Percentiles rank a stretch among this genome's conserved stretches.
These are phyloP conservation scores for Chalciporus sp. DNA, from an alignment of 1,284 basidiomycete genomes.

Conservation along the genomic window DNA sequence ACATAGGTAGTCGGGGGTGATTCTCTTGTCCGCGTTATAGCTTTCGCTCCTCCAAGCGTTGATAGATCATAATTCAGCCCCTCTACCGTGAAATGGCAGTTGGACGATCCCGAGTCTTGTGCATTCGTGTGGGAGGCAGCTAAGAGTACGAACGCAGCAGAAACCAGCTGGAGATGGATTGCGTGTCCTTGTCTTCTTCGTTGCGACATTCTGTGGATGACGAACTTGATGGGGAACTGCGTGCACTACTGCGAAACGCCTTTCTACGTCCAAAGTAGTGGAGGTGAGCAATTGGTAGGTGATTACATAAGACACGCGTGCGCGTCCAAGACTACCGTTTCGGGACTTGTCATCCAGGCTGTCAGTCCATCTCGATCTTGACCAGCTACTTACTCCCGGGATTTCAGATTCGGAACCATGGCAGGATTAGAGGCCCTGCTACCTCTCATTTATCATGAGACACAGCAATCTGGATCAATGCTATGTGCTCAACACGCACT, in stretches of 20 bases:
- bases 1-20: conserved; percentile 52
- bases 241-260: background rate
- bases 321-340: conserved; percentile 29
- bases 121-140: conserved; percentile 35
- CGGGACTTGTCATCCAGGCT: conserved; percentile 3
- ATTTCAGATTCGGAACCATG: conserved; percentile 41
- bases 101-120: conserved; percentile 45
- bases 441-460: conserved; percentile 74
- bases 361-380: conserved; percentile 11
- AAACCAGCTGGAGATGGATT: conserved; percentile 23
- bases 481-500: conserved; percentile 87
- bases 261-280: background rate
- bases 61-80: conserved; percentile 62
- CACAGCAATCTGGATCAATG: conserved; percentile 75
- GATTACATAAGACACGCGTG: conserved; percentile 43
- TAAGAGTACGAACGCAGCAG: conserved; percentile 38
- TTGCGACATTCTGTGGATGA: conserved; percentile 15
- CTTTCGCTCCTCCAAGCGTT: conserved; percentile 51
- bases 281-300: background rate
- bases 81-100: conserved; percentile 54
- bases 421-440: conserved; percentile 55
- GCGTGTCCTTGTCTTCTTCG: conserved; percentile 12
- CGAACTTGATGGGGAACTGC: background rate
- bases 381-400: conserved; percentile 16
- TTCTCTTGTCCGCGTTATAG: conserved; percentile 40